Conservation (phyloP, 306 rosid species). For the Vicia faba region DNA sequence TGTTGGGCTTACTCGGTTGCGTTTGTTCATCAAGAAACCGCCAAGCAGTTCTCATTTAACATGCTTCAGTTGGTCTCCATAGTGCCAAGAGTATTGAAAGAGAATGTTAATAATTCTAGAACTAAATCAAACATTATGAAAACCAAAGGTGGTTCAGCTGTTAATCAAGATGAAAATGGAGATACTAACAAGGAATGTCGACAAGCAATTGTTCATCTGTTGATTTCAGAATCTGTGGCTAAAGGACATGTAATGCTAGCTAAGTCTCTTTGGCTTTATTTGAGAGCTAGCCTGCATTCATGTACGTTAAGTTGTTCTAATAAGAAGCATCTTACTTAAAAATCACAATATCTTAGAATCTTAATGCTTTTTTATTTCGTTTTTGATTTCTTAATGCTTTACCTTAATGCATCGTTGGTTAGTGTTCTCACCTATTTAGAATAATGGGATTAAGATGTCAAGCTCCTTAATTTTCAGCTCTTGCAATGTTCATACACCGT, state of each 20-base stretch:
- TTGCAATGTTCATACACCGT: no score
- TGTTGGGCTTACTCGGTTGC: slow-evolving; percentile 79
- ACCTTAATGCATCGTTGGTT: no score
- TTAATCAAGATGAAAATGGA: slow-evolving; percentile 49
- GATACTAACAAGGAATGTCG: slow-evolving; percentile 48
- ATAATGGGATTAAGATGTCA: no score
- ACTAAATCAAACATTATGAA: slow-evolving; percentile 46
- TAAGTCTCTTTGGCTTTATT: slow-evolving; percentile 71
- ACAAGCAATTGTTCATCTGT: slow-evolving; percentile 63
- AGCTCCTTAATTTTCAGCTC: no score
- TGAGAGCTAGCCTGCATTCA: slow-evolving; percentile 79
- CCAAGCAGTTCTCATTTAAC: slow-evolving; percentile 57
- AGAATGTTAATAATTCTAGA: slow-evolving; percentile 49
- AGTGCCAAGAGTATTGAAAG: slow-evolving; percentile 59
- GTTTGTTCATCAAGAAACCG: slow-evolving; percentile 83
- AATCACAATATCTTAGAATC: slow-evolving; percentile 25
- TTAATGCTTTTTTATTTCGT: no score
- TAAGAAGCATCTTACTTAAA: slow-evolving; percentile 34
- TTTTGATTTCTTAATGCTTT: no score
- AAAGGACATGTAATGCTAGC: slow-evolving; percentile 90
- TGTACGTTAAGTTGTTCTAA: slow-evolving; percentile 57
- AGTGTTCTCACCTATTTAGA: no score
- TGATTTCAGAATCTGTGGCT: slow-evolving; percentile 77
- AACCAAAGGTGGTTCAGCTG: slow-evolving; percentile 52
- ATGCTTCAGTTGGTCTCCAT: slow-evolving; percentile 71